A percentile compares a stretch with the other conserved stretches of the same genome.
These are phyloP conservation scores for Didymellaceae sp. DNA, from an alignment of 2,329 filamentous ascomycete species.

Conservation along the genomic window DNA sequence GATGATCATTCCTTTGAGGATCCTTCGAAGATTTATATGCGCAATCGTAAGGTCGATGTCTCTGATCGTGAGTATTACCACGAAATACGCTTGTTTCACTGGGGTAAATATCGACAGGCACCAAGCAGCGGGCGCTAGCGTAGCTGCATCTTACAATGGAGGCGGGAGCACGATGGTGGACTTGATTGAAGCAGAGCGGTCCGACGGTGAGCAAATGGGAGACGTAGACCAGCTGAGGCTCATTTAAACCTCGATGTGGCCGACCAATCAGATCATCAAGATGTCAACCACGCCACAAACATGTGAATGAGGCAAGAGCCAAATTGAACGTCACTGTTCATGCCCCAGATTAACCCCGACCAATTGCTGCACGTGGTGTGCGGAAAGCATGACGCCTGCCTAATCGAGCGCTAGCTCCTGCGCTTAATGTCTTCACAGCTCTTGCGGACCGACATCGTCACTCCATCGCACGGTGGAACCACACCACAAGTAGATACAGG, in stretches of 20 bases:
- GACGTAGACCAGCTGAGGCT: slow-evolving; percentile 17
- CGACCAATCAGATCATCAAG: slow-evolving; percentile 15
- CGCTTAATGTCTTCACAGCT: slow-evolving; percentile 5
- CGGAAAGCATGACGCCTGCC: slow-evolving; percentile 22
- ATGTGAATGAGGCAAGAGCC: slow-evolving; percentile 24
- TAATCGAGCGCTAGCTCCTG: slow-evolving; percentile 20
- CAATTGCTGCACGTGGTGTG: slow-evolving; percentile 24
- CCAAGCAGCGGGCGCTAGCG: slow-evolving; percentile 20
- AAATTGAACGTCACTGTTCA: slow-evolving; percentile 16
- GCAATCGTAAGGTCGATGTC: slow-evolving; percentile 1
- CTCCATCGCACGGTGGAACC: slow-evolving; percentile 2
- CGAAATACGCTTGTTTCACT: slow-evolving; percentile 3
- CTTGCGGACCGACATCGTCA: slow-evolving; percentile 18
- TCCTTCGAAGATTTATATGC: slow-evolving; percentile 10
- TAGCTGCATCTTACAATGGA: slow-evolving; percentile 22
- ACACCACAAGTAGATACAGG: slow-evolving; percentile 8
- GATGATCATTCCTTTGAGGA: slow-evolving; percentile 3
- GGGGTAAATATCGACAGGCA: slow-evolving; percentile 17
- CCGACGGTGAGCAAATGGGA: slow-evolving; percentile 25
- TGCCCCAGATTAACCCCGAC: slow-evolving; percentile 24
- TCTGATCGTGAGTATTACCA: not conserved
- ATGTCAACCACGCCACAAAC: not conserved
- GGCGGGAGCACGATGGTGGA: slow-evolving; percentile 4
- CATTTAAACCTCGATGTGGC: slow-evolving; percentile 15
- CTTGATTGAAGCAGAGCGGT: slow-evolving; percentile 18